phyloP scores from a whole-genome alignment of 2,329 filamentous ascomycete species.

The Exophiala xenobiotica region DNA sequence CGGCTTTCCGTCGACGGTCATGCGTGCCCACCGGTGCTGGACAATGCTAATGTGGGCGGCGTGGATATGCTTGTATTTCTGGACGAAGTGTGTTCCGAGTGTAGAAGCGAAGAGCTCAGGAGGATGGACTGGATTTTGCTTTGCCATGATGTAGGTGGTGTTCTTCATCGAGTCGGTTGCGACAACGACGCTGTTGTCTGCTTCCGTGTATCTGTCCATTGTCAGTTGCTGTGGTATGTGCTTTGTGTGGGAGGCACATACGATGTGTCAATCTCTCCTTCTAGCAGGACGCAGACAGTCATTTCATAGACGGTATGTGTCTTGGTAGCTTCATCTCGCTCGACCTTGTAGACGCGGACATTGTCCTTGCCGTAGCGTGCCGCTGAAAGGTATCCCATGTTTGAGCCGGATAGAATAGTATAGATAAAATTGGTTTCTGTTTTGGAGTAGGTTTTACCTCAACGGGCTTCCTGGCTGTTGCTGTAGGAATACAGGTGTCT shows the following conservation, averaged over 20 bases:
- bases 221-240: slow-evolving; percentile 4
- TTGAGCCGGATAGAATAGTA: too few species aligned
- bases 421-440: neutral
- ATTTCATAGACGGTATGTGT: slow-evolving; percentile 88
- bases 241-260: slow-evolving; percentile 44
- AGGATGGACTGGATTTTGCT: slow-evolving; percentile 86
- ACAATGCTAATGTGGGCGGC: slow-evolving; percentile 76
- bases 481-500: neutral
- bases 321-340: slow-evolving; percentile 72
- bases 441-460: too few species aligned
- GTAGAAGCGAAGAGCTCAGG: slow-evolving; percentile 88
- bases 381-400: slow-evolving; percentile 42
- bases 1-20: slow-evolving; percentile 80
- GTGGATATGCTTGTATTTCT: slow-evolving; percentile 84
- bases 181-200: slow-evolving; percentile 92
- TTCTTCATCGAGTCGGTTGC: slow-evolving; percentile 99
- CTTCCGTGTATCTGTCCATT: slow-evolving; percentile 72
- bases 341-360: slow-evolving; percentile 94
- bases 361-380: slow-evolving; percentile 74
- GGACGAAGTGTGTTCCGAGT: slow-evolving; percentile 83
- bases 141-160: slow-evolving; percentile 91
- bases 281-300: slow-evolving; percentile 88
- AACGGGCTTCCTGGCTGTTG: neutral
- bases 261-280: slow-evolving; percentile 86
- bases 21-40: slow-evolving; percentile 88